phyloP scores from a whole-genome alignment of 805 yeast genomes.

The Pichia ethanolica region DNA sequence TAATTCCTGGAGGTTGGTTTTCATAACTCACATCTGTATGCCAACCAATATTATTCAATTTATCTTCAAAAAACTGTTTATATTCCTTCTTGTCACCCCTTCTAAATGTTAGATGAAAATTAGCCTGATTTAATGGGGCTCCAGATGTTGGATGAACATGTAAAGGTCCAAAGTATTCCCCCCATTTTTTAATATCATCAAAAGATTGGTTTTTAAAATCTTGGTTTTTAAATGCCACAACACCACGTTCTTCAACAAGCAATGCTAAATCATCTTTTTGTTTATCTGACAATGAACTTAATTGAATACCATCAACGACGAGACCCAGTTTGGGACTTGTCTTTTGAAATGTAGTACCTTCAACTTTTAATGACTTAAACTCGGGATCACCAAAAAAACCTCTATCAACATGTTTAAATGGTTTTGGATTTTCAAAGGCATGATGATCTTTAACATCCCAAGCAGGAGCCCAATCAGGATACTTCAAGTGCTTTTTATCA shows the following conservation, averaged over 20 bases:
- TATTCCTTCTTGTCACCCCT: slow-evolving; percentile 35
- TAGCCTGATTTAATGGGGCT: slow-evolving; percentile 52
- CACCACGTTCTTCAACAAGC: slow-evolving; percentile 62
- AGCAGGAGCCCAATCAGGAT: slow-evolving; percentile 9
- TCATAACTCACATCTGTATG: slow-evolving; percentile 75
- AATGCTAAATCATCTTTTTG: slow-evolving; percentile 67
- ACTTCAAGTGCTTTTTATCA: slow-evolving; percentile 2
- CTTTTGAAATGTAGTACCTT: slow-evolving; percentile 27
- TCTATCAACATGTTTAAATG: slow-evolving; percentile 51
- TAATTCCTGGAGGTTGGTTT: slow-evolving; percentile 66
- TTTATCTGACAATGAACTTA: slow-evolving; percentile 42
- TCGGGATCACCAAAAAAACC: slow-evolving; percentile 59
- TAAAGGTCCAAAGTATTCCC: slow-evolving; percentile 60
- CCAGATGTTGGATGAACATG: slow-evolving; percentile 75
- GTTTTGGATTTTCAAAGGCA: slow-evolving; percentile 33
- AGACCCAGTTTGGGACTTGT: slow-evolving; percentile 68
- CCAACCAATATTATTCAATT: slow-evolving; percentile 42
- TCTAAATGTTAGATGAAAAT: slow-evolving; percentile 56
- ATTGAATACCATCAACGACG: slow-evolving; percentile 52
- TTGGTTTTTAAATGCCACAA: slow-evolving; percentile 58
- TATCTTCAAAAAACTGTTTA: slow-evolving; percentile 29
- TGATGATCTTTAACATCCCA: slow-evolving; percentile 10
- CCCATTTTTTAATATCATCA: slow-evolving; percentile 41
- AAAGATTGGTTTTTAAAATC: slow-evolving; percentile 54
- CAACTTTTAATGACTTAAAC: slow-evolving; percentile 18